Evolutionary conservation across 768 basidiomycete species (phyloP).

Genomic region (Tylopilus sp.): DNA sequence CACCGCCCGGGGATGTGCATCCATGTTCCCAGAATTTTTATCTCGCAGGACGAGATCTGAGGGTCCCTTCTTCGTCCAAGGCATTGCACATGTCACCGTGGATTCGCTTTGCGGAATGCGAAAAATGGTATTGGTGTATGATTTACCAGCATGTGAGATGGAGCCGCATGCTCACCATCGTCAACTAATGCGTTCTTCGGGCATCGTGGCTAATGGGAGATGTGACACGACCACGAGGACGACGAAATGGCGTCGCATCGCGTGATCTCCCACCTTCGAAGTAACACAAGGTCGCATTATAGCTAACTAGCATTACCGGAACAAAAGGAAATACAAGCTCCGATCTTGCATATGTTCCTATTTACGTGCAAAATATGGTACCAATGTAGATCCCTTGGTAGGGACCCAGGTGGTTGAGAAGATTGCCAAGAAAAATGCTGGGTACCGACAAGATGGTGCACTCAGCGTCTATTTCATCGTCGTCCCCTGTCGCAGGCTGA

Average conservation of each 20-base stretch:
- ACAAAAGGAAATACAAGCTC: conserved; percentile 1
- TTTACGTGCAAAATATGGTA: conserved; percentile 38
- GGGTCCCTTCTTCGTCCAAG: neutral
- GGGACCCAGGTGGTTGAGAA: conserved; percentile 56
- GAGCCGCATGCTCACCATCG: neutral
- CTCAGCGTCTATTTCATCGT: conserved; percentile 49
- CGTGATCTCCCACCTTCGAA: neutral
- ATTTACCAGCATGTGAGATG: conserved; percentile 3
- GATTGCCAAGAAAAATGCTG: conserved; percentile 46
- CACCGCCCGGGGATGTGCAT: neutral
- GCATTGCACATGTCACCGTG: neutral
- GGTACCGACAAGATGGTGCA: conserved; percentile 57
- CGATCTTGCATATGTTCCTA: neutral
- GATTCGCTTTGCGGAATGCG: neutral
- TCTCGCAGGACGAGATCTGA: neutral
- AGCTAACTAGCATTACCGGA: neutral
- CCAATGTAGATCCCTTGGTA: conserved; percentile 56
- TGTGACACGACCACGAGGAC: neutral
- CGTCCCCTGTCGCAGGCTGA: conserved; percentile 37
- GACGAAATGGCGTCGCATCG: neutral
- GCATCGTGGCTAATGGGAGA: neutral
- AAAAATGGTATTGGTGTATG: neutral
- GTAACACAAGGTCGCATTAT: neutral
- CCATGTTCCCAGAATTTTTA: neutral
- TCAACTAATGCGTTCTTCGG: neutral